Base-by-base conservation (phyloP, 148 eudicot species). In the Oxyria digyna region DNA sequence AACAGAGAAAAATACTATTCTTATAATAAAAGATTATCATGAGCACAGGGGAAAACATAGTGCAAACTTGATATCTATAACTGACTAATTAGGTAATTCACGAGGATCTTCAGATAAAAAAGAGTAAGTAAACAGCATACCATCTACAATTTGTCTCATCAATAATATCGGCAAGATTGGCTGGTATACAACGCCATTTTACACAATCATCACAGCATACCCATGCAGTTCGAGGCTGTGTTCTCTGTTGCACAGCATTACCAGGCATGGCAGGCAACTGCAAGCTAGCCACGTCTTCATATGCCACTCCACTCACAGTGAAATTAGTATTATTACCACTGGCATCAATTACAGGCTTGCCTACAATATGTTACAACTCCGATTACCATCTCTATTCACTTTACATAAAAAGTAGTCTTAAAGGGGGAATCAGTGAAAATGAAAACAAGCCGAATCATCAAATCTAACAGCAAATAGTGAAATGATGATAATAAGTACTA, bases 171-270 rank as follows among this genome's bases (percentile, higher is more conserved):
- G 97, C 97, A 77, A 94, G 93, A 54, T 59, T 43, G 69, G 91
- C 96, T 31, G 87, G 77, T 76, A 94, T 94, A 67, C 99, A 87
- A 73, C 99, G 89, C 99, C 99, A 94, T 78, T 94, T 94, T 31
- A 73, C 71, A 78, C 99, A 94, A 73, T 84, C 91, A 65, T 94
- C 99, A 76, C 99, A 94, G 69, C 85, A 78, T 52, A 94, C 99
- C 99, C 99, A 94, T 27, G 99, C 99, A 74, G 75, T 78, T 65
- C 83, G 81, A 3, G 82, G 83, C 10, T 77, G 76, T 66, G 69
- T 37, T 59, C 35, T 76, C 69, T 76, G 85, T 43, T 77, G 63
- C 40, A 38, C 75, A 32, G 18, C 71, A 48, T 62, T 88, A 67
- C 66, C 73, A 33, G 79, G 73, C 33, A 62, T 49, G 63, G 62